Conservation (phyloP, 805 yeast species). For the Candida sakaeoensis region DNA sequence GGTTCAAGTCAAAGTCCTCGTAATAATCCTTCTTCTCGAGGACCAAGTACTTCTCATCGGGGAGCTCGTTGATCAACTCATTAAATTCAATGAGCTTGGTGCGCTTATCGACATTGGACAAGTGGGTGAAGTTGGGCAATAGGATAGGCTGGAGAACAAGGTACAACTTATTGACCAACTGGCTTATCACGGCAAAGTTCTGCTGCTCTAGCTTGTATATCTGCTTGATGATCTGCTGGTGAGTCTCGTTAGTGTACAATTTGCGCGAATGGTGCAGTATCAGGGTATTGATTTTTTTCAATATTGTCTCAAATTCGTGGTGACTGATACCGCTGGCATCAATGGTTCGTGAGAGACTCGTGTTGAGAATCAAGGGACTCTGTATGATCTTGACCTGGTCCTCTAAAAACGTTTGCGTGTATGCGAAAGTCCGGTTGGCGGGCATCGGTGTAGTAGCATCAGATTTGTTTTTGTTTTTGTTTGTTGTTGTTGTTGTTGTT, state of each 20-base stretch:
- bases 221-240: constrained; percentile 35
- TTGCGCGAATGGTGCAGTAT: constrained; percentile 9
- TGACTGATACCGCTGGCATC: constrained; percentile 9
- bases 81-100: constrained; percentile 18
- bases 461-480: background rate
- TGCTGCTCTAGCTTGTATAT: constrained; percentile 29
- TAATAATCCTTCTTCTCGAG: background rate
- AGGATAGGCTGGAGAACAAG: constrained; percentile 9
- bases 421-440: constrained; percentile 20
- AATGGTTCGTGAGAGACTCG: constrained; percentile 14
- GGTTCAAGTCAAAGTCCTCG: constrained; percentile 4
- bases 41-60: constrained; percentile 30
- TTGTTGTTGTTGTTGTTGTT: background rate
- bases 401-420: constrained; percentile 33
- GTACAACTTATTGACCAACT: constrained; percentile 17
- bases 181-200: constrained; percentile 24
- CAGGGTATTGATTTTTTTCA: constrained; percentile 21
- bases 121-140: constrained; percentile 10
- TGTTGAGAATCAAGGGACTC: constrained; percentile 23
- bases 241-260: constrained; percentile 20
- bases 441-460: background rate
- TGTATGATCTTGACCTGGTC: constrained; percentile 25
- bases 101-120: constrained; percentile 13
- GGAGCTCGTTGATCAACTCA: constrained; percentile 26
- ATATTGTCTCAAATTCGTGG: constrained; percentile 10